Evolutionary conservation across 768 basidiomycete species (phyloP).

Genomic region (Tricholoma flavovirens): DNA sequence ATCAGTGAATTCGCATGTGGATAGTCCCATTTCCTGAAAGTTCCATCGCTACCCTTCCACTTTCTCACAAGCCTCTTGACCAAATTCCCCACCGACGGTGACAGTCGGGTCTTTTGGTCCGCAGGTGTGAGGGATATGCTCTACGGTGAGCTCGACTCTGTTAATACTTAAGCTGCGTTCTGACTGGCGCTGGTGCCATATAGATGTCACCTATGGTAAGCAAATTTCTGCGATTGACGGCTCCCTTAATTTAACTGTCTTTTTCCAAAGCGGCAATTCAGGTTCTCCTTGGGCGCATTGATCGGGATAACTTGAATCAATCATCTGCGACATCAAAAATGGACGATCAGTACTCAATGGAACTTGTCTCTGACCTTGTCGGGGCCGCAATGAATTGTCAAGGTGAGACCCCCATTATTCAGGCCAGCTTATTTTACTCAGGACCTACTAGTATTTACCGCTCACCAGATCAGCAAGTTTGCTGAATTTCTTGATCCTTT

Average conservation of each 20-base stretch:
- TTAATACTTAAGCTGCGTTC: not conserved
- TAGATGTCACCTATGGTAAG: conserved; percentile 35
- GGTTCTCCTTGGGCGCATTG: conserved; percentile 47
- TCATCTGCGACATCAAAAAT: conserved; percentile 28
- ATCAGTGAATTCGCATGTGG: conserved; percentile 10
- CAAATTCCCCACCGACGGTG: conserved; percentile 74
- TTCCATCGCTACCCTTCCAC: conserved; percentile 76
- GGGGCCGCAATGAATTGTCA: conserved; percentile 50
- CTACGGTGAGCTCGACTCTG: conserved; percentile 44
- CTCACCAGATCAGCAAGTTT: conserved; percentile 49
- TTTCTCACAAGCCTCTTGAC: conserved; percentile 66
- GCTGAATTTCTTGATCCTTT: conserved; percentile 34
- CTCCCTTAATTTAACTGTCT: conserved; percentile 1
- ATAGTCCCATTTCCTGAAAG: conserved; percentile 84
- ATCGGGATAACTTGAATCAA: conserved; percentile 26
- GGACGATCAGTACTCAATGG: conserved; percentile 31
- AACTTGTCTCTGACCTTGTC: conserved; percentile 38
- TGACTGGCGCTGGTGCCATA: conserved; percentile 1
- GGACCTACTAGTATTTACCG: conserved; percentile 48
- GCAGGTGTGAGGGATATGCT: conserved; percentile 54
- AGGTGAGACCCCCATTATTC: conserved; percentile 34
- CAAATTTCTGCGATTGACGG: not conserved
- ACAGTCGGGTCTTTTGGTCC: conserved; percentile 75
- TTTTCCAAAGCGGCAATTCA: conserved; percentile 44
- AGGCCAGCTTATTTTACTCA: not conserved